phyloP scores from a whole-genome alignment of 1,284 basidiomycete species.

The Leccinum subrobustum region DNA sequence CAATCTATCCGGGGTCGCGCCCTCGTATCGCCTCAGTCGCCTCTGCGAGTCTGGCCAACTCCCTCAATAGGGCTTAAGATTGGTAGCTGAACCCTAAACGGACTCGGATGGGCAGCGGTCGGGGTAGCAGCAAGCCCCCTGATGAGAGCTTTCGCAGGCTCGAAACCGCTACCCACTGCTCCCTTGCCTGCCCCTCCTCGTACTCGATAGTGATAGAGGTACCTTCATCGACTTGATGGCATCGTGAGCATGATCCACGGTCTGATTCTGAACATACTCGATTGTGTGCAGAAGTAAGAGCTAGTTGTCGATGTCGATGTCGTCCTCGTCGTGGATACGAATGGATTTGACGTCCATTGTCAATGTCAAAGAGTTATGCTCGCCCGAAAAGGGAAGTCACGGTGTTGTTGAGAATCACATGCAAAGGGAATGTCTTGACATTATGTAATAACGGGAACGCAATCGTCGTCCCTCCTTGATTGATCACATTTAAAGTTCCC shows the following conservation, averaged over 20 bases:
- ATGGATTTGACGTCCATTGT: slow-evolving; percentile 56
- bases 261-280: slow-evolving; percentile 68
- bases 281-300: slow-evolving; percentile 80
- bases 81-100: too few relatives aligned
- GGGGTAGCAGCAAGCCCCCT: too few relatives aligned
- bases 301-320: slow-evolving; percentile 84
- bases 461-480: slow-evolving; percentile 29
- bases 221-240: slow-evolving; percentile 94
- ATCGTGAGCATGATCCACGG: slow-evolving; percentile 80
- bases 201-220: neutral
- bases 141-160: too few relatives aligned
- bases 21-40: too few relatives aligned
- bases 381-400: slow-evolving; percentile 22
- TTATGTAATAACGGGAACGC: slow-evolving; percentile 6
- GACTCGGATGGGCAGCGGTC: too few relatives aligned
- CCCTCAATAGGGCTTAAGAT: too few relatives aligned
- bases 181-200: too few relatives aligned
- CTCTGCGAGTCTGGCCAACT: too few relatives aligned
- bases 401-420: slow-evolving; percentile 37
- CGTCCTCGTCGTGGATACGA: slow-evolving; percentile 52
- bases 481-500: too few relatives aligned
- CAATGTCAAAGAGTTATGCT: neutral
- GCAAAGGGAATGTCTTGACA: slow-evolving; percentile 12
- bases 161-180: too few relatives aligned
- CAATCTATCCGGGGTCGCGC: too few relatives aligned